Evolutionary conservation across 768 basidiomycete genomes (phyloP), one percentile per base, ranked within the genome.

Genomic region (Lactarius tabidus): DNA sequence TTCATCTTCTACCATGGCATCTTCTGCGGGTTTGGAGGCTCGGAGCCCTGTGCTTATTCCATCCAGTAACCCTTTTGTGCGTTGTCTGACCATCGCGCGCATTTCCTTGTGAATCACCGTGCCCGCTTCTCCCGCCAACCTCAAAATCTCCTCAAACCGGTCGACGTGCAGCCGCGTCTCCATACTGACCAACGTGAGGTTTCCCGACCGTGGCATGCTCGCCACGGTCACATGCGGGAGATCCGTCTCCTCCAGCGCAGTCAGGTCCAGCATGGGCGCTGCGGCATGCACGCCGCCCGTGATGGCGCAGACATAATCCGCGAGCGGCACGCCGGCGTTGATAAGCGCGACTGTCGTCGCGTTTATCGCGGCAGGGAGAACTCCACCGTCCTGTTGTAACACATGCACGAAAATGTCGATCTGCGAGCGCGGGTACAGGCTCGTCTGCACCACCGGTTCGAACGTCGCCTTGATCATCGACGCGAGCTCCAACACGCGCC

Each of bases 321-420:
- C 76, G 70, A 98, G 80, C 0, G 97, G 91, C 28, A 99, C 89
- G 1, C 97, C 97, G 6, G 95, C 94, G 59, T 84, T 87, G 70
- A 91, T 85, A 35, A 99, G 84, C 0, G 96, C 94, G 48, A 99
- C 84, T 7, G 95, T 97, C 4, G 95, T 94, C 38, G 89, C 95
- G 73, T 98, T 99, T 72, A 99, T 91, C 69, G 93, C 90, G 6
- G 95, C 87, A 63, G 92, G 90, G 28, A 98, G 82, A 48, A 98
- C 80, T 0, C 92, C 92, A 45, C 97, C 97, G 71, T 99, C 97
- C 73, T 95, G 91, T 70, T 97, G 92, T 43, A 97, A 78, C 33
- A 99, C 88, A 75, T 96, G 94, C 8, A 99, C 82, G 75, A 88
- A 91, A 66, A 99, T 88, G 77, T 96, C 93, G 74, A 99, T 97